These are phyloP conservation scores for Fraxinus baroniana DNA, from an alignment of 305 asterid species.

Conservation along the genomic window DNA sequence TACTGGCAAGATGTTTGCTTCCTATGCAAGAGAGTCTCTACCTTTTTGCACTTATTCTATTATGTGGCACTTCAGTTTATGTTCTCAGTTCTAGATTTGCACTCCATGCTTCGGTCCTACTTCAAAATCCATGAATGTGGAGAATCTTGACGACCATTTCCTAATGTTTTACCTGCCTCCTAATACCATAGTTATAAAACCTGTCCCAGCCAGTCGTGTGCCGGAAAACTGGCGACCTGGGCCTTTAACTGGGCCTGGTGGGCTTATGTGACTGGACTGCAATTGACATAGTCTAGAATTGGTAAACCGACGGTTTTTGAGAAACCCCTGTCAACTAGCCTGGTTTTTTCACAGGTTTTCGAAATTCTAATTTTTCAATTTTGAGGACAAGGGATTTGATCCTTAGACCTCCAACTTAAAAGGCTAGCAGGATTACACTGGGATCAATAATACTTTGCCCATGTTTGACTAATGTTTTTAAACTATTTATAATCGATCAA, in stretches of 20 bases:
- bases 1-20: not conserved
- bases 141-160: not conserved
- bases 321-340: not conserved
- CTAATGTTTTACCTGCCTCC: not conserved
- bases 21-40: not conserved
- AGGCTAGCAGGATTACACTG: not conserved
- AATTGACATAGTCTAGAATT: not conserved
- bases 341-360: not conserved
- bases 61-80: not conserved
- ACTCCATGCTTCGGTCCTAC: constrained; percentile 3
- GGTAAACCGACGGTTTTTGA: not conserved
- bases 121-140: constrained; percentile 1
- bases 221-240: not conserved
- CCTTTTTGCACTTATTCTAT: not conserved
- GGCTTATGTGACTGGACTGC: not conserved
- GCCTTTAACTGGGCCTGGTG: not conserved
- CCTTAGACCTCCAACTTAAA: not conserved
- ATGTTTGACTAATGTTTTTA: not conserved
- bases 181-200: constrained; percentile 5
- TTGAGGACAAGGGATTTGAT: not conserved
- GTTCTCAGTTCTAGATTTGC: not conserved
- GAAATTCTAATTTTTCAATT: not conserved
- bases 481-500: not conserved
- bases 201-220: not conserved
- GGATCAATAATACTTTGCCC: not conserved